Evolutionary conservation across 2,329 filamentous ascomycete genomes (phyloP).

Genomic region (Aspergillus aculeatus): DNA sequence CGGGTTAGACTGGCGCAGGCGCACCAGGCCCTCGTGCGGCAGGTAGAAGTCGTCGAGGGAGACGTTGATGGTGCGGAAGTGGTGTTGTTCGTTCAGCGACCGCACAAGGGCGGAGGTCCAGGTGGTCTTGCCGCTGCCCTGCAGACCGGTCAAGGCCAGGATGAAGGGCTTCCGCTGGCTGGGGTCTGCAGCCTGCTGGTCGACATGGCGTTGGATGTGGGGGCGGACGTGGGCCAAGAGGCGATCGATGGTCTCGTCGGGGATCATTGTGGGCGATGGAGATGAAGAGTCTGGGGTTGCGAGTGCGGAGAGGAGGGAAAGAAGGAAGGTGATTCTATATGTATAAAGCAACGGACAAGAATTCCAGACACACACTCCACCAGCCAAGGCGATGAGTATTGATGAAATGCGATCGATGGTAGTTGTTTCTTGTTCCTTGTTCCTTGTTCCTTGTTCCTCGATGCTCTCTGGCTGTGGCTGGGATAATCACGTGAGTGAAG

Average conservation of each 20-base stretch:
- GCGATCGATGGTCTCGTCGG: neutral
- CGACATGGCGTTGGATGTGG: neutral
- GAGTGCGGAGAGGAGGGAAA: neutral
- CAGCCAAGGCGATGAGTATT: too few species aligned
- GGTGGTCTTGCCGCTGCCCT: constrained; percentile 1
- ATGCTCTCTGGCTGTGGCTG: neutral
- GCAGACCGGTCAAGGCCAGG: neutral
- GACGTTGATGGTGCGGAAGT: neutral
- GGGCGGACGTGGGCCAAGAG: neutral
- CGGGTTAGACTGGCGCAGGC: neutral
- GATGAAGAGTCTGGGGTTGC: neutral
- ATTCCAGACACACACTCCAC: too few species aligned
- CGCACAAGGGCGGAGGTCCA: neutral
- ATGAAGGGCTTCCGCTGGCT: neutral
- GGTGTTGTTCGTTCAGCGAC: neutral
- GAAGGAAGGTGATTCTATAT: neutral
- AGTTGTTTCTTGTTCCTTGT: too few species aligned
- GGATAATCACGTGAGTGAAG: neutral
- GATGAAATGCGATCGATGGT: too few species aligned
- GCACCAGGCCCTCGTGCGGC: neutral
- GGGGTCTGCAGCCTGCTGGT: neutral
- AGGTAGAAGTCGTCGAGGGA: neutral
- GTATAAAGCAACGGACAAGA: too few species aligned
- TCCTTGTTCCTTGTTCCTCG: too few species aligned
- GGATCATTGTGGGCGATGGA: neutral